Percentiles rank a stretch among this genome's conserved stretches.
These are phyloP conservation scores for Plasmodium inui DNA, from an alignment of 169 alveolate species.

Conservation along the genomic window DNA sequence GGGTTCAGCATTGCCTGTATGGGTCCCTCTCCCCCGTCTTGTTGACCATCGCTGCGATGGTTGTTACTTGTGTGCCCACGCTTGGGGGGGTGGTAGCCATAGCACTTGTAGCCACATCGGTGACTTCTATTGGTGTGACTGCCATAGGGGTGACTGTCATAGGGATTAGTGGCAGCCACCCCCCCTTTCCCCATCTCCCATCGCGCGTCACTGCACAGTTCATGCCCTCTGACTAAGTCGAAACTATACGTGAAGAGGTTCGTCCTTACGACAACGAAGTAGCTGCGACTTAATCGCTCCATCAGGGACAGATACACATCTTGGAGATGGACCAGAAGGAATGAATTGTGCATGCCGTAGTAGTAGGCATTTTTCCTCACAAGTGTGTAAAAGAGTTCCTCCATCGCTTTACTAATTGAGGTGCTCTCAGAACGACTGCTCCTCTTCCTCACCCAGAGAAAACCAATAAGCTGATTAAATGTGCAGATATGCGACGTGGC, in stretches of 20 bases:
- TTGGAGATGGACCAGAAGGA: constrained; percentile 25
- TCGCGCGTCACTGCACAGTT: background rate
- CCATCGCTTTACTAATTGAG: background rate
- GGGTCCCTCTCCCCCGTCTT: background rate
- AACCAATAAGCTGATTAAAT: constrained; percentile 1
- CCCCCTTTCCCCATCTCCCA: background rate
- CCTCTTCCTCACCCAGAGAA: background rate
- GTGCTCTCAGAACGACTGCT: background rate
- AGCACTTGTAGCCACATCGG: too few relatives aligned
- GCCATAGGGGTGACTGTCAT: background rate
- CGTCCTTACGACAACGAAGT: background rate
- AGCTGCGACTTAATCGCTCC: background rate
- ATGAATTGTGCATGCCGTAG: constrained; percentile 48
- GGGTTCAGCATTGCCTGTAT: background rate
- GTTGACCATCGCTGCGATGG: background rate
- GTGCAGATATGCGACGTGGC: constrained; percentile 47
- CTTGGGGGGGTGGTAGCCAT: too few relatives aligned
- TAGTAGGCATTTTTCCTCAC: constrained; percentile 52
- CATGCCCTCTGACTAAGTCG: background rate
- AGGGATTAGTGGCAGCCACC: background rate
- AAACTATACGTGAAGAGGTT: constrained; percentile 34
- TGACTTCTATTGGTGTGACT: background rate
- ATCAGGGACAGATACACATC: constrained; percentile 15
- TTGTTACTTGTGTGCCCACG: background rate
- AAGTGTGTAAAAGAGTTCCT: constrained; percentile 3